Evolutionary conservation across 495 filamentous ascomycete genomes (phyloP).

Genomic region (Penicillium goetzii): DNA sequence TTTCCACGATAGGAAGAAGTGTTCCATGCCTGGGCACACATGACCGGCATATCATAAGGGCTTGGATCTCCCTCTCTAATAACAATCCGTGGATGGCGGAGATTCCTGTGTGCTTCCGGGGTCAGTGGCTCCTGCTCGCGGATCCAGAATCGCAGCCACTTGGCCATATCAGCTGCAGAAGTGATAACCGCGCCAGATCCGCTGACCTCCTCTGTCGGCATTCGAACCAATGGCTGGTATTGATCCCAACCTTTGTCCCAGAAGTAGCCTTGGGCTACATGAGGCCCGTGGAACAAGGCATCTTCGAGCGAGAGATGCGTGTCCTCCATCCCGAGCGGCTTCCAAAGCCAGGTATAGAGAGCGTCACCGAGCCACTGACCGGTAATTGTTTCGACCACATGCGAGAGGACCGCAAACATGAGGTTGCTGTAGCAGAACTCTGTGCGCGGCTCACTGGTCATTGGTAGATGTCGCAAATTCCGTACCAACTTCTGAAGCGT

Average conservation of each 20-base stretch:
- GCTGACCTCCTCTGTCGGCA: conserved; percentile 23
- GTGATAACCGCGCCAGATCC: conserved; percentile 55
- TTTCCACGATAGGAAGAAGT: conserved; percentile 45
- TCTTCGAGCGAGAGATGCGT: conserved; percentile 53
- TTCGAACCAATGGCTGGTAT: conserved; percentile 11
- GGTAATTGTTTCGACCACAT: conserved; percentile 38
- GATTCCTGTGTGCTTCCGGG: conserved; percentile 1
- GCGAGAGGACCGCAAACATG: conserved; percentile 51
- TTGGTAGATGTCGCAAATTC: conserved; percentile 46
- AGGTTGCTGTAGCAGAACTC: conserved; percentile 55
- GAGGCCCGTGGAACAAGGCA: conserved; percentile 23
- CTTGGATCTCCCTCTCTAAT: conserved; percentile 1
- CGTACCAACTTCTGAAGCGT: conserved; percentile 34
- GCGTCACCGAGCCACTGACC: conserved; percentile 46
- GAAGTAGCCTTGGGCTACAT: conserved; percentile 34
- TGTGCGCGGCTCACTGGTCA: conserved; percentile 44
- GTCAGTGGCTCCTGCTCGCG: conserved; percentile 13
- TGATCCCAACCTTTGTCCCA: conserved; percentile 20
- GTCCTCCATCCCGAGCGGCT: conserved; percentile 49
- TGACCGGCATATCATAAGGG: conserved; percentile 25
- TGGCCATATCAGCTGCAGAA: conserved; percentile 53
- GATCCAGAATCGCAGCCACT: conserved; percentile 46
- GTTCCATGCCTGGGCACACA: conserved; percentile 52
- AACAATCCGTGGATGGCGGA: conserved; percentile 21
- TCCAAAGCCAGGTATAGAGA: conserved; percentile 48